Percentiles rank a stretch among this genome's conserved stretches.
These are phyloP conservation scores for Solanum chacoense DNA, from an alignment of 305 asterid species.

Conservation along the genomic window DNA sequence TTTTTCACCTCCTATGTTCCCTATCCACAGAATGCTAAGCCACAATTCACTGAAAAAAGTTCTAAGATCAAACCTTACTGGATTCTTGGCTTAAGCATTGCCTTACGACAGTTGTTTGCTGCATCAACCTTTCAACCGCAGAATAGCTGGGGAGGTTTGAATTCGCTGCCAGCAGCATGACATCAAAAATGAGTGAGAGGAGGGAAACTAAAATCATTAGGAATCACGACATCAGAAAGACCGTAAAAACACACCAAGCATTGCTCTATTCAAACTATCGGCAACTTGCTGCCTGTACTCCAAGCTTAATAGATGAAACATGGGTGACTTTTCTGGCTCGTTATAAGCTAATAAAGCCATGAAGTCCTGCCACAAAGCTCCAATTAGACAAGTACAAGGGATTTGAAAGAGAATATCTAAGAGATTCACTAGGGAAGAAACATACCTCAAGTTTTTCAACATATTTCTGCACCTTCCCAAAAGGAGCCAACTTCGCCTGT, in stretches of 20 bases:
- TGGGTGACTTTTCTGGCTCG: conserved; percentile 85
- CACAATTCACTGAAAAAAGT: conserved; percentile 2
- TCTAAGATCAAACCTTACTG: conserved; percentile 56
- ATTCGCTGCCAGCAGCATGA: conserved; percentile 38
- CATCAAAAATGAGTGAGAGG: not conserved
- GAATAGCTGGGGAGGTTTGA: conserved; percentile 58
- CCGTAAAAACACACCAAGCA: conserved; percentile 43
- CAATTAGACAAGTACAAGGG: not conserved
- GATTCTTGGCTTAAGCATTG: conserved; percentile 64
- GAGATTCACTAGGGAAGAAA: not conserved
- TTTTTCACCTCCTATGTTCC: not conserved
- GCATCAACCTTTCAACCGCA: conserved; percentile 69
- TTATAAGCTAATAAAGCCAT: conserved; percentile 83
- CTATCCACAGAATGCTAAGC: not conserved
- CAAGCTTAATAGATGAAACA: conserved; percentile 72
- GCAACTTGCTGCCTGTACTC: conserved; percentile 76
- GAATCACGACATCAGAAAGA: not conserved
- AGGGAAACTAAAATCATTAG: not conserved
- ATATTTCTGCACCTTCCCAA: conserved; percentile 66
- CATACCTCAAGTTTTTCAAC: conserved; percentile 73
- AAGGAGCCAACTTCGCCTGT: conserved; percentile 59
- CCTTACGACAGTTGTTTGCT: conserved; percentile 64
- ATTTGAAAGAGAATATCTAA: not conserved
- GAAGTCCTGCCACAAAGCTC: conserved; percentile 46
- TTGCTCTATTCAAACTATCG: conserved; percentile 70